Base-by-base conservation (phyloP, 2,329 filamentous ascomycete species). In the Aspergillus thermomutatus region DNA sequence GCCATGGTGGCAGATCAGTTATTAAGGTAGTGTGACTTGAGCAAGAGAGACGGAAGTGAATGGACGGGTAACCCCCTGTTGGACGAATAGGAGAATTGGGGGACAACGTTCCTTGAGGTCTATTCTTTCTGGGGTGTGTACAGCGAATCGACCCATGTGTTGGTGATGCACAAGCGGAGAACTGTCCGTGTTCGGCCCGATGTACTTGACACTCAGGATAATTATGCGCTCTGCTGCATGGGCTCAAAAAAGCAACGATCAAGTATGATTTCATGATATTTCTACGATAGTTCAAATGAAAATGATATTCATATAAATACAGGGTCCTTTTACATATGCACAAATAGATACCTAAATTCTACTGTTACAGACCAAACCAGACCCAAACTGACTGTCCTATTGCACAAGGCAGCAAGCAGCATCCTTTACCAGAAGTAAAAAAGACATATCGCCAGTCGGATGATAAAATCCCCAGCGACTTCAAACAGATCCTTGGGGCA, bases 1-100 rank as follows among this genome's bases (percentile, higher is more conserved):
- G 71, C 65, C 72, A 75, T 75, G 61, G 57, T 69, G 65, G 56
- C 27, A 53, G 53, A 45, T 53, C 60, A 54, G 45, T 48, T 45
- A 55, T 55, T 43, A 55, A n/a, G n/a, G n/a, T n/a, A n/a, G n/a
- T n/a, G 55, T 52, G 60, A 60, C 57, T 61, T 63, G 57, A 61
- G 64, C 56, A 58, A 57, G 53, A 53, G 59, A 60, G 60, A 54
- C 48, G 50, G 57, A 55, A 59, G 58, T 60, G 54, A 64, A 56
- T 46, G 40, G 43, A 23, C 6, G 50, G 40, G 48, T 37, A 41
- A 53, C 49, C 52, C 55, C 55, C 51, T 52, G 48, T 59, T 48
- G 50, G 50, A 50, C 55, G 17, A 54, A 54, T 50, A 40, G 34
- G 48, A 19, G 48, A 54, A 50, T 48, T 48, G 28, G 46, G 23